Evolutionary conservation across 768 basidiomycete species (phyloP), one percentile per base, ranked within the genome.

Genomic region (Pisolithus orientalis): DNA sequence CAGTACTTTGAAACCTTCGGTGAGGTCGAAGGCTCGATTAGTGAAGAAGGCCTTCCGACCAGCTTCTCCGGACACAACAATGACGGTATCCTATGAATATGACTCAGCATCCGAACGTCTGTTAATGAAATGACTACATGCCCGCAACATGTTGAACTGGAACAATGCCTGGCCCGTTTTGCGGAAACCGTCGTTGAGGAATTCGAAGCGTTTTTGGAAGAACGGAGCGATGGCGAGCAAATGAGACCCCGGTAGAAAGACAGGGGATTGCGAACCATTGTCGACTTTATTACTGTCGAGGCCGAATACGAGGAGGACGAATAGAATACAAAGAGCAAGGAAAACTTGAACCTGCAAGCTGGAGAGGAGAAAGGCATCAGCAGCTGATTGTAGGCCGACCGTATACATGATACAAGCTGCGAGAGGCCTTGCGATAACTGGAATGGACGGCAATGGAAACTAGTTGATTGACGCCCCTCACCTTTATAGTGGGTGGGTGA

Each of bases 1-100:
- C 55, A 90, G 76, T 61, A 87, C 79, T 61, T 82, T 85, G 74
- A 87, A 90, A 5, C 86, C 87, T 71, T 87, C 85, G 39, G 82
- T 83, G 47, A 90, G 77, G 66, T 89, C 85, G 56, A 90, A 79
- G 21, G 78, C 78, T 67, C 80, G 82, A 51, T 84, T 80, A 3
- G 76, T 75, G 60, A 89, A 86, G 68, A 89, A 89, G 3, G 80
- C 75, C 51, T 79, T 77, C 51, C 87, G 74, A 14, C 80, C 87
- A 32, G 72, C 75, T 62, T 87, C 84, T 49, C 87, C 88, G 39
- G 87, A 89, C 39, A 90, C 78, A 32, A 84, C 86, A 49, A 90
- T 75, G 58, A 90, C 85, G 4, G 77, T 82, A 57, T 84, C 82
- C 87, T 90, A 45, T 6, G n/a, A 28, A 53, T 34, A 49, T 61